Conservation (phyloP, 163 green algal species). For the Smithsoniella earleae region DNA sequence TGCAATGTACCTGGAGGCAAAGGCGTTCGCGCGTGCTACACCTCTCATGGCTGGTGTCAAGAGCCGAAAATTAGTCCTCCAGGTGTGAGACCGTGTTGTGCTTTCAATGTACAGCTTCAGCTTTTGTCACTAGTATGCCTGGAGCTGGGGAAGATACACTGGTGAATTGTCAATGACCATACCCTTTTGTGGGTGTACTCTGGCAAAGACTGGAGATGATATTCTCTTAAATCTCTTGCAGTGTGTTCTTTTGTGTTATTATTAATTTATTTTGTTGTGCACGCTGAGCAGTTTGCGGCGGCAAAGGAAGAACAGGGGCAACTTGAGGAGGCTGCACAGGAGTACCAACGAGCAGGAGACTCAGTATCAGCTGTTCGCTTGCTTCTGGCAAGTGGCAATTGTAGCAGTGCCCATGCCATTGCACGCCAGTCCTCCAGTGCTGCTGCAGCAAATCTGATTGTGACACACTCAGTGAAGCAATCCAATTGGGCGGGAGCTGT, state of each 20-base stretch:
- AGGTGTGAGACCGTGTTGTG: too few relatives aligned
- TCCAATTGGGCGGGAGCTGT: slow-evolving; percentile 1
- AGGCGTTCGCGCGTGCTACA: background rate
- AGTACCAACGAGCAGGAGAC: slow-evolving; percentile 8
- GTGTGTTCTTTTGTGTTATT: too few relatives aligned
- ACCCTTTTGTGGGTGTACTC: background rate
- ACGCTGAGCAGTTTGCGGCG: slow-evolving; percentile 14
- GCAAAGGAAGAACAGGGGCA: slow-evolving; percentile 10
- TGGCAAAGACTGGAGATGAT: background rate
- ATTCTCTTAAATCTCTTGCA: background rate
- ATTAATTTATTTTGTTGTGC: too few relatives aligned
- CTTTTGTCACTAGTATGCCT: background rate
- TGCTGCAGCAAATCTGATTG: background rate
- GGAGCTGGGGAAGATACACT: background rate
- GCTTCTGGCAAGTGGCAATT: background rate
- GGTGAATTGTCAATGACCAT: too few relatives aligned
- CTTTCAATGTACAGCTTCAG: background rate
- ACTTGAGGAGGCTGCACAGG: background rate
- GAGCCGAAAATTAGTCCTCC: slow-evolving; percentile 1
- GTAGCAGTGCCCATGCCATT: background rate
- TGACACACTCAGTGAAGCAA: background rate
- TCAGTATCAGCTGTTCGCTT: background rate
- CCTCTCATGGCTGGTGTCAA: background rate
- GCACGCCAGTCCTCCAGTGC: background rate
- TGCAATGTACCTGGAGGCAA: slow-evolving; percentile 7